phyloP scores from a whole-genome alignment of 257 asterid genomes.

The Apocynum venetum region DNA sequence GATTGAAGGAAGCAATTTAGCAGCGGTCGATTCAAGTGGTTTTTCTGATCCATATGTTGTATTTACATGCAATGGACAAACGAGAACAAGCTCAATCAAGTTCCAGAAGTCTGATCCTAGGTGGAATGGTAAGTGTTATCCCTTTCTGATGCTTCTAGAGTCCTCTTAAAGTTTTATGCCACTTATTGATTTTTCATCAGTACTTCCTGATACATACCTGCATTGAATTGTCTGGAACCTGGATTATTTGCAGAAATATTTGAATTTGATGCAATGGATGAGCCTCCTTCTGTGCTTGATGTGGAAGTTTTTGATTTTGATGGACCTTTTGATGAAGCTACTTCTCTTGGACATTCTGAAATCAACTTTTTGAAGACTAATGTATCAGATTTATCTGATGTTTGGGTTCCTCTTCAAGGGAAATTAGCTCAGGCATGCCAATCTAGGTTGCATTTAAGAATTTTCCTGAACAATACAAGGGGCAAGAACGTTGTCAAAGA shows the following conservation, averaged over 20 bases:
- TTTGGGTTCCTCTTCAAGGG: slow-evolving; percentile 91
- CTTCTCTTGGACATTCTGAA: slow-evolving; percentile 86
- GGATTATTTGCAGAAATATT: slow-evolving; percentile 70
- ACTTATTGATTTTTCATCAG: not conserved
- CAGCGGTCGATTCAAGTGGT: slow-evolving; percentile 84
- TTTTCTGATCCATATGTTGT: slow-evolving; percentile 95
- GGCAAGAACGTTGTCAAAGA: slow-evolving; percentile 74
- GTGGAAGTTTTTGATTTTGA: slow-evolving; percentile 90
- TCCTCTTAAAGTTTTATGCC: not conserved
- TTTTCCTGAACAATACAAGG: slow-evolving; percentile 75
- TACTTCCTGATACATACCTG: slow-evolving; percentile 5
- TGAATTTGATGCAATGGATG: slow-evolving; percentile 99
- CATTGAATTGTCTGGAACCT: slow-evolving; percentile 18
- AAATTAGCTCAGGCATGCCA: slow-evolving; percentile 97
- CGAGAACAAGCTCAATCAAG: slow-evolving; percentile 88
- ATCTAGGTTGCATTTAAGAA: slow-evolving; percentile 86
- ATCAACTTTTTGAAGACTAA: slow-evolving; percentile 74
- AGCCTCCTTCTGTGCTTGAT: slow-evolving; percentile 89
- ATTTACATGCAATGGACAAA: slow-evolving; percentile 92
- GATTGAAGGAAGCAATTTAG: slow-evolving; percentile 80
- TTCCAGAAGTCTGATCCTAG: slow-evolving; percentile 78
- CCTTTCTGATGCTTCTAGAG: not conserved
- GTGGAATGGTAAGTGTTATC: slow-evolving; percentile 68
- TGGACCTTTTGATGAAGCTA: slow-evolving; percentile 92
- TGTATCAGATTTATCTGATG: slow-evolving; percentile 77